Evolutionary conservation across 2,329 filamentous ascomycete genomes (phyloP).

Genomic region (Microdochium bolleyi): DNA sequence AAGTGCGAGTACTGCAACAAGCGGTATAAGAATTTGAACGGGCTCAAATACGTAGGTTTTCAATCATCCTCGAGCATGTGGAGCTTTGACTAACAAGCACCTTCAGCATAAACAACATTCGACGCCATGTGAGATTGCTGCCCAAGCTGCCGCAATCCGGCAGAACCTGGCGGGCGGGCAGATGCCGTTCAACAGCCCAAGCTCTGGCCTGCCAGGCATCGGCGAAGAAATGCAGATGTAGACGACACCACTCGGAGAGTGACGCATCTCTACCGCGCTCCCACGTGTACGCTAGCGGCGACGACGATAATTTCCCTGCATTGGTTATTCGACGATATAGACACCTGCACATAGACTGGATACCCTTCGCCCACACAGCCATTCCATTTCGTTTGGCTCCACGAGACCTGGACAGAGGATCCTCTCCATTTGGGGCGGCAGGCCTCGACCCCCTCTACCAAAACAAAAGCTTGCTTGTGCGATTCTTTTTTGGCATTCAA

Average conservation of each 20-base stretch:
- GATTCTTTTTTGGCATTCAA: background rate
- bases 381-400: background rate
- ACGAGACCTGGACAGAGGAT: no score
- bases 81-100: slow-evolving; percentile 21
- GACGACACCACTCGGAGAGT: background rate
- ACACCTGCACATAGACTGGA: slow-evolving; percentile 8
- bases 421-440: background rate
- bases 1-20: slow-evolving; percentile 96
- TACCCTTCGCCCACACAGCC: background rate
- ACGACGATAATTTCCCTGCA: background rate
- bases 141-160: slow-evolving; percentile 39
- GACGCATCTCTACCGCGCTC: background rate
- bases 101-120: slow-evolving; percentile 69
- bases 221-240: slow-evolving; percentile 40
- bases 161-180: slow-evolving; percentile 21
- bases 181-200: slow-evolving; percentile 18
- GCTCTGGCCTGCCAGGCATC: slow-evolving; percentile 42
- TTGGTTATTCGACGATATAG: slow-evolving; percentile 3
- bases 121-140: slow-evolving; percentile 81
- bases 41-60: slow-evolving; percentile 77
- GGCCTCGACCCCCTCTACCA: background rate
- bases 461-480: background rate
- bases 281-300: slow-evolving; percentile 1
- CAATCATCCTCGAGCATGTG: background rate
- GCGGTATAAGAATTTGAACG: slow-evolving; percentile 98